Conservation (phyloP, 2,329 filamentous ascomycete genomes). For the Orbilia javanica region DNA sequence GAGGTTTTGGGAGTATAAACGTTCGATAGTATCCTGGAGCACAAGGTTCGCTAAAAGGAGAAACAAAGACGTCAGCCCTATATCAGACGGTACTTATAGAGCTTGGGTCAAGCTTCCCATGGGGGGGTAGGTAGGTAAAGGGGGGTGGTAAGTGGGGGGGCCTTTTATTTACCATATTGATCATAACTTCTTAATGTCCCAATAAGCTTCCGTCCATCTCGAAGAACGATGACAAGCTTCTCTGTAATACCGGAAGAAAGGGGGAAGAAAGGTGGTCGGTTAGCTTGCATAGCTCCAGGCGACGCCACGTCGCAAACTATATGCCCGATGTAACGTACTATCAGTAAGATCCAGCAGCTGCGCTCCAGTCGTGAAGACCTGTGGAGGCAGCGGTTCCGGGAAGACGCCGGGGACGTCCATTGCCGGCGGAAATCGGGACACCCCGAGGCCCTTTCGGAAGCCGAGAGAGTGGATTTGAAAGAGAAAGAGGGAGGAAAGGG, state of each 20-base stretch:
- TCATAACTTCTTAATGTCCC: constrained; percentile 96
- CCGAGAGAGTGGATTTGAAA: constrained; percentile 28
- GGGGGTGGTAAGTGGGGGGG: background rate
- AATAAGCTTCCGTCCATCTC: constrained; percentile 93
- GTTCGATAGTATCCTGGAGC: constrained; percentile 90
- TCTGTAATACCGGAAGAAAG: constrained; percentile 71
- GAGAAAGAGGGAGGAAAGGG: constrained; percentile 1
- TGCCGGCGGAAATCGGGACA: constrained; percentile 37
- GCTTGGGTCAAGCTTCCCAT: constrained; percentile 7
- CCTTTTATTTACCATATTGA: constrained; percentile 80
- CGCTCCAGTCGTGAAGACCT: constrained; percentile 98
- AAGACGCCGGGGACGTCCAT: constrained; percentile 54
- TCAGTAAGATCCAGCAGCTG: constrained; percentile 96
- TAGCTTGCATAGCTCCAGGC: constrained; percentile 28
- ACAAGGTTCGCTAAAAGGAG: constrained; percentile 82
- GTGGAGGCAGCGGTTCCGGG: constrained; percentile 80
- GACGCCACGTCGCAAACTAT: background rate
- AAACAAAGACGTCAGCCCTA: constrained; percentile 11
- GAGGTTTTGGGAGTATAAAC: constrained; percentile 79
- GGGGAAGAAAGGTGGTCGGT: constrained; percentile 34
- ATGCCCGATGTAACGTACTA: constrained; percentile 74
- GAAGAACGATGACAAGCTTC: constrained; percentile 90
- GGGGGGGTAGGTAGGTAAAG: background rate
- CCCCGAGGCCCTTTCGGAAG: constrained; percentile 25
- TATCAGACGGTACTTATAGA: background rate